Evolutionary conservation across 768 basidiomycete genomes (phyloP), one percentile per base, ranked within the genome.

Genomic region (Hygrophoropsis aurantiaca): DNA sequence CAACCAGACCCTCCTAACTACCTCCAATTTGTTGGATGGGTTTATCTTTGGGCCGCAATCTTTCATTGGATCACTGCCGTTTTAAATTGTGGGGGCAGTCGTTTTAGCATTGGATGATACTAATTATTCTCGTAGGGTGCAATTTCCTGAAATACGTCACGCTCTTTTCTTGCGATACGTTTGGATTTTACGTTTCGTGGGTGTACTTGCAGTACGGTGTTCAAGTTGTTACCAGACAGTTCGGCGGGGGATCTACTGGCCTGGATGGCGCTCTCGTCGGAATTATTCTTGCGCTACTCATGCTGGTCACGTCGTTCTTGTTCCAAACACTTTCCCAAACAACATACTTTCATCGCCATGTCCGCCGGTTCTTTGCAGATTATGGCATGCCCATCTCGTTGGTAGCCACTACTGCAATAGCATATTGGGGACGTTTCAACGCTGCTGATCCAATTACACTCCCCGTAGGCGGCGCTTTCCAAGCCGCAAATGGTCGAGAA

Each of bases 361-460:
- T 87, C 23, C 77, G 92, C 13, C 73, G 84, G 9, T 87, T 94
- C 66, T 74, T 87, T 46, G 80, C 83, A 0, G 91, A 94, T 58
- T 94, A 95, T 57, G 91, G 91, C 2, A 93, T 94, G 90, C 90
- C 92, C 0, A 85, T 93, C 18, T 82, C 90, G 1, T 74, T 95
- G 26, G 66, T 94, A 11, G 87, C 85, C 0, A 59, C 80, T 1
- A 88, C 88, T 2, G 88, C 69, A 2, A 75, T 91, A 69, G 90
- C 90, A 0, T 93, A 94, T 58, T 94, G 92, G 92, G 91, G 92
- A 0, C 70, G 76, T 18, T 87, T 94, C 57, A 77, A 83, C 56
- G 42, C 59, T 25, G 73, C 79, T 11, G 74, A 81, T 59, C 80
- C 82, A 0, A 64, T 73, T 39, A 91, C 86, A 0, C 70, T 94